Percentiles rank a stretch among this genome's conserved stretches.
Evolutionary conservation across 78 protist genomes (phyloP).

Genomic region (Speleostelium caveatum): DNA sequence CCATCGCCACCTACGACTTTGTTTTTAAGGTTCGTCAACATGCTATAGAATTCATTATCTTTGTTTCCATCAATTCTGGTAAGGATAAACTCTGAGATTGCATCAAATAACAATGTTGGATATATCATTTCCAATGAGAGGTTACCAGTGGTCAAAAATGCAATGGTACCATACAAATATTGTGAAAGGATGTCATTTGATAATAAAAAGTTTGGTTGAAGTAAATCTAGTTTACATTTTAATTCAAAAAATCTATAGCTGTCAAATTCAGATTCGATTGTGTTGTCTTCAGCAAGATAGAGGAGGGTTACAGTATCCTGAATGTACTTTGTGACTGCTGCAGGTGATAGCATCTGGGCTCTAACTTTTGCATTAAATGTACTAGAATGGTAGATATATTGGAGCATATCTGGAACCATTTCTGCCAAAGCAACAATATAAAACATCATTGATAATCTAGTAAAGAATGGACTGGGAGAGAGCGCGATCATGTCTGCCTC

Average conservation of each 20-base stretch:
- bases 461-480: neutral
- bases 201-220: conserved; percentile 14
- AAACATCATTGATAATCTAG: conserved; percentile 2
- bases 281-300: neutral
- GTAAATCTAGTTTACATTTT: conserved; percentile 16
- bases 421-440: conserved; percentile 16
- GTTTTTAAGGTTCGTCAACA: no score
- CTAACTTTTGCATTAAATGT: conserved; percentile 8
- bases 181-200: neutral
- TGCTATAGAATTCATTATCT: neutral
- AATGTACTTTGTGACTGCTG: neutral
- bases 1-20: neutral
- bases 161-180: neutral
- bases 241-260: neutral
- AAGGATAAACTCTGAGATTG: no score
- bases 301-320: neutral
- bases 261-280: neutral
- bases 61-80: neutral
- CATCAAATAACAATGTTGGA: neutral
- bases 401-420: conserved; percentile 9
- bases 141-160: no score
- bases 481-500: neutral
- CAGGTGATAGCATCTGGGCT: neutral
- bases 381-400: neutral
- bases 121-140: neutral